Conservation (phyloP, 352 stramenopile genomes). For the Phytophthora capsici region DNA sequence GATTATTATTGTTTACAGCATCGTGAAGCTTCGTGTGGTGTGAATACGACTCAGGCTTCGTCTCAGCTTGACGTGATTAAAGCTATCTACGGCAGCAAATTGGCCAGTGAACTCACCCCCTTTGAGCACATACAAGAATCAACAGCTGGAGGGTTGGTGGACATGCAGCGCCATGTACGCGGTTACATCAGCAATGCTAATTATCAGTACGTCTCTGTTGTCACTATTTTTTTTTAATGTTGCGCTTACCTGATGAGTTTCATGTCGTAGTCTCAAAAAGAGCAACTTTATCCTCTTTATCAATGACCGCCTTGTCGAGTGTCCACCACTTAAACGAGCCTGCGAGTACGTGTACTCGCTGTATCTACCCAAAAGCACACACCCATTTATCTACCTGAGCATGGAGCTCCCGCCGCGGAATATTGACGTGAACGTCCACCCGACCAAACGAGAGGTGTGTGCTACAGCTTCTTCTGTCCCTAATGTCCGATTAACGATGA, state of each 20-base stretch:
- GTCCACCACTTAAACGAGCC: slow-evolving; percentile 88
- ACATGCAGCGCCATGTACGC: slow-evolving; percentile 40
- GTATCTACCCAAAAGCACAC: slow-evolving; percentile 93
- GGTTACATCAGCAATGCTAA: slow-evolving; percentile 90
- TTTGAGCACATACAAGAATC: slow-evolving; percentile 51
- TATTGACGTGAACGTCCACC: slow-evolving; percentile 99
- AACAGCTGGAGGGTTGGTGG: slow-evolving; percentile 44
- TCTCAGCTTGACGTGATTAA: slow-evolving; percentile 78
- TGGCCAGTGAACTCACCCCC: slow-evolving; percentile 63
- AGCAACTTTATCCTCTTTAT: slow-evolving; percentile 96
- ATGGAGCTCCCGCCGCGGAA: slow-evolving; percentile 93
- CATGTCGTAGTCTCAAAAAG: slow-evolving; percentile 69
- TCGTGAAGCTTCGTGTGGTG: slow-evolving; percentile 77
- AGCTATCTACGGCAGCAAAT: slow-evolving; percentile 76
- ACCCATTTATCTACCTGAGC: slow-evolving; percentile 98
- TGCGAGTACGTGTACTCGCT: slow-evolving; percentile 96
- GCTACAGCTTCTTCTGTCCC: background rate
- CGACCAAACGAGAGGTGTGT: slow-evolving; percentile 95
- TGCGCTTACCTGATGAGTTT: background rate
- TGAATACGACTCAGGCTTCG: slow-evolving; percentile 74
- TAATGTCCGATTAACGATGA: too few relatives aligned
- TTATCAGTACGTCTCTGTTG: slow-evolving; percentile 67
- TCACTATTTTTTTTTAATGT: background rate
- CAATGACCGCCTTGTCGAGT: slow-evolving; percentile 97
- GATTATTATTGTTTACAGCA: slow-evolving; percentile 41